phyloP scores from a whole-genome alignment of 1,284 basidiomycete species.

The Sphagnurus paluster region DNA sequence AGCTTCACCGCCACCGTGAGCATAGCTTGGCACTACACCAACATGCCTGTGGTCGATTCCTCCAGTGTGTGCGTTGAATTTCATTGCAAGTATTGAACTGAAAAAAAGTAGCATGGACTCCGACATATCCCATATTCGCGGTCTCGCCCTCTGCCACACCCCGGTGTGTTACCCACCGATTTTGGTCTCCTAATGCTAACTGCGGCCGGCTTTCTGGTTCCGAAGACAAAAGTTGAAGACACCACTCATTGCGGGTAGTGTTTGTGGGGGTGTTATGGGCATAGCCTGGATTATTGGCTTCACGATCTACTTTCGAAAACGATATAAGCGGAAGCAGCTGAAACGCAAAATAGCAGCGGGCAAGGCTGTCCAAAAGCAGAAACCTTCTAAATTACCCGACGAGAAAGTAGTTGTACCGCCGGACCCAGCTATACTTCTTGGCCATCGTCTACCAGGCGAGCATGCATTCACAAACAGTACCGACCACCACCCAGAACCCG shows the following conservation, averaged over 20 bases:
- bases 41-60: constrained; percentile 12
- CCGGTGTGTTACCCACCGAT: constrained; percentile 7
- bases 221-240: constrained; percentile 60
- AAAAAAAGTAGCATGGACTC: constrained; percentile 5
- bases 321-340: constrained; percentile 38
- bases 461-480: constrained; percentile 32
- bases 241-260: constrained; percentile 62
- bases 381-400: constrained; percentile 29
- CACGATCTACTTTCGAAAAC: constrained; percentile 44
- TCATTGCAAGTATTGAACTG: not conserved
- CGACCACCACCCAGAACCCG: not conserved
- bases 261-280: constrained; percentile 53
- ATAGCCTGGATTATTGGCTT: constrained; percentile 54
- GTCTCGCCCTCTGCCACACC: constrained; percentile 12
- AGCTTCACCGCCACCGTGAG: not conserved
- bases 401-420: constrained; percentile 61
- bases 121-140: constrained; percentile 10
- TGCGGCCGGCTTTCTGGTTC: not conserved
- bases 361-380: constrained; percentile 30
- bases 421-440: constrained; percentile 62
- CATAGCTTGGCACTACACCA: not conserved
- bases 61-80: constrained; percentile 7
- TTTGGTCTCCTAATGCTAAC: not conserved
- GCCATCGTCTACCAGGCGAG: constrained; percentile 46
- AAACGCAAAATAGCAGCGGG: constrained; percentile 38